Base-by-base conservation (phyloP, 768 basidiomycete genomes). In the Russula lepida region DNA sequence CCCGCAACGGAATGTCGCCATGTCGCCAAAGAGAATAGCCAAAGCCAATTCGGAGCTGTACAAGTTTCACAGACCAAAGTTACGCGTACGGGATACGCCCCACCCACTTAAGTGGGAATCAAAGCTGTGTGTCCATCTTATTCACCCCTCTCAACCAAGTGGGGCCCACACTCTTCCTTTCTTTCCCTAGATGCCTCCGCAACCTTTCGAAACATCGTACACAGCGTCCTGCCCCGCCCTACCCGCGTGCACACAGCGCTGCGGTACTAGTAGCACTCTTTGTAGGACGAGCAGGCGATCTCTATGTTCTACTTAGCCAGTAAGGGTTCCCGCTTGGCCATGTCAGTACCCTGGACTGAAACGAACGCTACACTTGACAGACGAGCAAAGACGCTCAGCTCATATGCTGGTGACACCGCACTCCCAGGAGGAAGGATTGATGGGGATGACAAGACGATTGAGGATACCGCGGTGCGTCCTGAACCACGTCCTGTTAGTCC, bases 361-460 rank as follows among this genome's bases (percentile, higher is more conserved):
- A 21, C 46, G 49, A 44, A 52, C 32, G 30, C 48, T 27, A 51
- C 53, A 5, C 43, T 11, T 33, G 27, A 55, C 53, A 95, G 92
- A 63, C 84, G 92, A 2, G 84, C 92, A 1, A 78, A 85, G 0
- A 81, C 81, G 3, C 74, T 95, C 66, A 77, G 84, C 39, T 79
- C 85, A 9, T 95, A 89, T 67, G 88, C 92, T 0, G 90, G 90
- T 0, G 93, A 95, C 70, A 95, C 93, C 0, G 88, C 90, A 1
- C 73, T 95, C 5, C 93, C 92, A 0, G 92, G 93, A 6, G 92
- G 93, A 0, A 91, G 85, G 69, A 79, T 85, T 7, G 92, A 95
- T 17, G 74, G 75, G 2, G 77, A 74, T 43, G 92, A 95, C 70
- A 70, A 67, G 64, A 83, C 80, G 43, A 74, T 85, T 3, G 93